Evolutionary conservation across 2,329 filamentous ascomycete species (phyloP), one percentile per base, ranked within the genome.

Genomic region (Pseudogymnoascus sp.): DNA sequence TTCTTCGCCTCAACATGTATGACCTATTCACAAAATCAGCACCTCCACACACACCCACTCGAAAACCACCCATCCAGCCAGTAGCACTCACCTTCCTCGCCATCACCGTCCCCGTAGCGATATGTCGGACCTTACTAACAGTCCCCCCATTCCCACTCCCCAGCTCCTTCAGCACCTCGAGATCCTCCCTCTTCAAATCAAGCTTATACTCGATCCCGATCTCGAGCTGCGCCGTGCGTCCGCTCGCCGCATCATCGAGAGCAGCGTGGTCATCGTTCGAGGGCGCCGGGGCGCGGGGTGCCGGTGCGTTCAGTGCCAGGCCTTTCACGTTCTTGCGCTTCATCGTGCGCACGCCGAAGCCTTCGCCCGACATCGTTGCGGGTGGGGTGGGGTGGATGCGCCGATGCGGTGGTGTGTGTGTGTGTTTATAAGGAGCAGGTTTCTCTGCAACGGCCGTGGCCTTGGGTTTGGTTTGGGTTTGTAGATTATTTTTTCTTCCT

Each of bases 261-360:
- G 82, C 79, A 12, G 42, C 42, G 18, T 47, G 10, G 68, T 82
- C 84, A 68, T 82, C 80, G 63, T 86, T 81, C 54, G 90, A 88
- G 31, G 90, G 87, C 62, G 87, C 85, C 63, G 86, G 79, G 60
- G 85, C 80, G 66, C 91, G 91, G 45, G 91, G 88, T 57, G 89
- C 83, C 23, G 89, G 86, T 60, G 90, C 87, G 72, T 86, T 93
- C 73, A 99, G 82, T 69, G 92, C 93, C 61, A 99, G 87, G 39
- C 93, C 93, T 80, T 97, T 97, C 77, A 96, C 89, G 76, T 99
- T 99, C 85, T 97, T 97, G 82, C 93, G 89, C 87, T 97, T 97
- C 87, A 99, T 89, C 66, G 95, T 96, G 77, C 85, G 84, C 77
- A 83, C 83, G 67, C 83, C 83, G 70, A 87, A 86, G 72, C 87